Base-by-base conservation (phyloP, 1,139 yeast genomes). In the Protomyces inundatus region DNA sequence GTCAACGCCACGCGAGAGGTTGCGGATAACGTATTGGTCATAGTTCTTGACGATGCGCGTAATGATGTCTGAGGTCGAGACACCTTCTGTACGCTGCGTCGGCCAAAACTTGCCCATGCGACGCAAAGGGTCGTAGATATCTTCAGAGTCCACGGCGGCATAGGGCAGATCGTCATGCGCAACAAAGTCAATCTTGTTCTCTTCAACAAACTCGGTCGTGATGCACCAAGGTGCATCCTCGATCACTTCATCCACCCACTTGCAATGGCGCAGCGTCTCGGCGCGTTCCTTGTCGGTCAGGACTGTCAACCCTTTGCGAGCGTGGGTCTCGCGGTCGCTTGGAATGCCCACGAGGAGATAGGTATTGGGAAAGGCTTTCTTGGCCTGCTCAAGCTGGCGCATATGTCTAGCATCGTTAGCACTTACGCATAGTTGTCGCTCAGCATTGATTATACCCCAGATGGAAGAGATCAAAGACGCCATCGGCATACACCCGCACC, bases 81-180 rank as follows among this genome's bases (percentile, higher is more conserved):
- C 86, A 14, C 98, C 98, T 70, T 91, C 96, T 0, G 98, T 93
- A 74, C 98, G 83, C 77, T 93, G 98, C 0, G 98, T 93, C 6
- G 95, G 87, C 70, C 95, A 79, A 72, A 93, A 93, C 86, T 83
- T 88, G 1, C 98, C 98, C 73, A 80, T 80, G 73, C 87, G 88
- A 74, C 95, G 93, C 71, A 93, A 87, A 10, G 97, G 97, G 74
- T 84, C 85, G 77, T 93, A 93, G 64, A 93, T 90, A 74, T 93
- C 98, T 74, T 89, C 97, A 55, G 85, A 81, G 40, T 65, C 71
- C 14, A 84, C 84, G 36, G 95, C 86, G 0, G 90, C 97, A 74
- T 93, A 93, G 0, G 98, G 98, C 69, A 90, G 79, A 75, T 93
- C 98, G 76, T 93, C 98, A 76, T 93, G 98, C 3, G 98, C 98